These are phyloP conservation scores for Aspergillus tanneri DNA, from an alignment of 2,329 filamentous ascomycete genomes.

Conservation along the genomic window DNA sequence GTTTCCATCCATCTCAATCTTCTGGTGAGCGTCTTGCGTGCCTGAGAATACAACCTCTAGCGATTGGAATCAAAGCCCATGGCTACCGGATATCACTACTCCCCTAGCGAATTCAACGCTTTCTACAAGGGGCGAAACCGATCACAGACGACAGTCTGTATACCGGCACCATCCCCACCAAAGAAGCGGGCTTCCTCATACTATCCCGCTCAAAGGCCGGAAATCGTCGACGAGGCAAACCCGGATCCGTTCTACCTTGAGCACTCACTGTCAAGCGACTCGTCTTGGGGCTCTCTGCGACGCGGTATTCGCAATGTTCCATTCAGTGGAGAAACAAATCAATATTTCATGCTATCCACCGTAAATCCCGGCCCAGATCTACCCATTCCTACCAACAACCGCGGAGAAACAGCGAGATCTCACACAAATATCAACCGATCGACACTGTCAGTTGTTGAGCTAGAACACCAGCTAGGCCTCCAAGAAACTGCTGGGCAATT, in stretches of 20 bases:
- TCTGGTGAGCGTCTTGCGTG: constrained; percentile 13
- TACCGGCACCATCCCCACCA: constrained; percentile 27
- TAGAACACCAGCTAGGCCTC: constrained; percentile 31
- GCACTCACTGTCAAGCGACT: constrained; percentile 31
- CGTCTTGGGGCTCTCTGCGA: constrained; percentile 26
- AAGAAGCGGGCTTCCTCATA: constrained; percentile 35
- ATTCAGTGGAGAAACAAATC: constrained; percentile 30
- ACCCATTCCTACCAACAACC: constrained; percentile 11
- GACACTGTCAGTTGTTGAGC: constrained; percentile 32
- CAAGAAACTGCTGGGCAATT: constrained; percentile 27
- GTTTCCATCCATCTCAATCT: constrained; percentile 11
- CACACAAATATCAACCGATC: constrained; percentile 26
- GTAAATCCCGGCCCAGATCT: constrained; percentile 23
- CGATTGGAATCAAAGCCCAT: constrained; percentile 35
- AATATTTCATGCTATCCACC: constrained; percentile 33
- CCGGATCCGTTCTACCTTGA: constrained; percentile 43
- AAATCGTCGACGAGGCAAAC: constrained; percentile 35
- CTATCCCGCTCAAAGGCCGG: constrained; percentile 26
- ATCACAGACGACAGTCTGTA: constrained; percentile 33
- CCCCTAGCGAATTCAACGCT: constrained; percentile 36
- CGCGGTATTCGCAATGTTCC: constrained; percentile 34
- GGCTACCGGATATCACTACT: constrained; percentile 36
- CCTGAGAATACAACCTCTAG: constrained; percentile 5
- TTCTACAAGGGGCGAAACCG: constrained; percentile 31
- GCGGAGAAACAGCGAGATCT: constrained; percentile 13